These are phyloP conservation scores for Lactarius evosmus DNA, from an alignment of 768 basidiomycete genomes.

Conservation along the genomic window DNA sequence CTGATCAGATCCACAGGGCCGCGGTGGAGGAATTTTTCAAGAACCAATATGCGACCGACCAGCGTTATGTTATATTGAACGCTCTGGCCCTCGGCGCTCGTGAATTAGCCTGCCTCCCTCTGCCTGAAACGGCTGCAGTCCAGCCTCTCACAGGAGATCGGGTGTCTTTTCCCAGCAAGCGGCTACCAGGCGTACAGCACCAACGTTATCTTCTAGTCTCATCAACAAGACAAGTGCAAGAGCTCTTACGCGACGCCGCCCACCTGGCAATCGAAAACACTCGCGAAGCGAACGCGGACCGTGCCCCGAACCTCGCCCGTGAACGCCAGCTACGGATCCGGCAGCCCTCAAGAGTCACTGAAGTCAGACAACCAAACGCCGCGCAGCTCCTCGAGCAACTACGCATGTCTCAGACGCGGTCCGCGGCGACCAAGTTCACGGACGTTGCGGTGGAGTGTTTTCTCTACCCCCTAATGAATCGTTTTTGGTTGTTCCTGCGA, in stretches of 20 bases:
- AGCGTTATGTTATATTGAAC: slow-evolving; percentile 82
- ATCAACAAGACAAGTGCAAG: slow-evolving; percentile 44
- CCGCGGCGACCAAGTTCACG: slow-evolving; percentile 46
- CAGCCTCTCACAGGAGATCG: slow-evolving; percentile 36
- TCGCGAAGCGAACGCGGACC: slow-evolving; percentile 50
- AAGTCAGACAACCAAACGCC: slow-evolving; percentile 34
- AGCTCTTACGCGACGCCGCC: slow-evolving; percentile 62
- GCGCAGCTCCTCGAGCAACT: slow-evolving; percentile 22
- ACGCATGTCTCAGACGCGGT: slow-evolving; percentile 13
- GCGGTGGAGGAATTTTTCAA: slow-evolving; percentile 93
- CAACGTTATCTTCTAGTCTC: slow-evolving; percentile 38
- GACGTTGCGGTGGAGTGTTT: slow-evolving; percentile 84
- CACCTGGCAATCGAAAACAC: slow-evolving; percentile 59
- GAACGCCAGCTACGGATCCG: slow-evolving; percentile 72
- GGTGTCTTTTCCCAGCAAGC: slow-evolving; percentile 76
- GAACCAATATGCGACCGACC: slow-evolving; percentile 84
- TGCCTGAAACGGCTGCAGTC: slow-evolving; percentile 30
- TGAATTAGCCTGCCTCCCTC: slow-evolving; percentile 62
- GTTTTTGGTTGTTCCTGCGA: slow-evolving; percentile 93
- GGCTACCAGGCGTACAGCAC: slow-evolving; percentile 69
- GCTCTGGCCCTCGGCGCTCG: slow-evolving; percentile 83
- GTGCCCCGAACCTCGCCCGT: slow-evolving; percentile 59
- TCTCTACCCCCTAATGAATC: slow-evolving; percentile 83
- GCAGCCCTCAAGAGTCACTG: slow-evolving; percentile 45
- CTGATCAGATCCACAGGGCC: slow-evolving; percentile 44